Conservation (phyloP, 2,329 filamentous ascomycete genomes). For the Arthrobotrys iridis region DNA sequence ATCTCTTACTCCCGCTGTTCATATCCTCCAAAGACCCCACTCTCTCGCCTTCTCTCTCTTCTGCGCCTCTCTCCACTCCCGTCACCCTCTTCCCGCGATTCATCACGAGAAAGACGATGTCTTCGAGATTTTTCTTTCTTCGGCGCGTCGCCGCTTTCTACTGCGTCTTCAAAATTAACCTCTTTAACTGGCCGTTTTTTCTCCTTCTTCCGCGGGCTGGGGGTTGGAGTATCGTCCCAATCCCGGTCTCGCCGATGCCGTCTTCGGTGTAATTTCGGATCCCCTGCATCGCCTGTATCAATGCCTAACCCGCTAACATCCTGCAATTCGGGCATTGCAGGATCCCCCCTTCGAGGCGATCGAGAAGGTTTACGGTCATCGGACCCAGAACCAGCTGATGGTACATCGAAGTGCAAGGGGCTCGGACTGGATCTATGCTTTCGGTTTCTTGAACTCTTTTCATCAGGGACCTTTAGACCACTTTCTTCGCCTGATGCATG, state of each 20-base stretch:
- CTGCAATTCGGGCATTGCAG: constrained; percentile 27
- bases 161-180: constrained; percentile 51
- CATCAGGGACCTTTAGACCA: constrained; percentile 11
- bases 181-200: constrained; percentile 40
- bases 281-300: constrained; percentile 37
- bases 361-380: constrained; percentile 21
- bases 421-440: constrained; percentile 38
- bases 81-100: constrained; percentile 39
- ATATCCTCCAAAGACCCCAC: constrained; percentile 46
- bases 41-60: constrained; percentile 46
- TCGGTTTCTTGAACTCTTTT: constrained; percentile 28
- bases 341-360: constrained; percentile 27
- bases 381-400: constrained; percentile 40
- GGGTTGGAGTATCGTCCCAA: constrained; percentile 33
- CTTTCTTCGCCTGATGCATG: constrained; percentile 17
- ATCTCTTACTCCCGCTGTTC: constrained; percentile 34
- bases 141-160: constrained; percentile 45
- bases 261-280: constrained; percentile 34
- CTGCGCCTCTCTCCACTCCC: constrained; percentile 39
- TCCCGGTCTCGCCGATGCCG: constrained; percentile 41
- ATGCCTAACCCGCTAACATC: constrained; percentile 43
- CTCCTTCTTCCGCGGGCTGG: constrained; percentile 34
- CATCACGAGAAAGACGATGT: constrained; percentile 32
- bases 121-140: constrained; percentile 46
- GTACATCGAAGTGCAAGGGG: constrained; percentile 39